Evolutionary conservation across 495 filamentous ascomycete species (phyloP).

Genomic region (Astrothelium subdiscretum): DNA sequence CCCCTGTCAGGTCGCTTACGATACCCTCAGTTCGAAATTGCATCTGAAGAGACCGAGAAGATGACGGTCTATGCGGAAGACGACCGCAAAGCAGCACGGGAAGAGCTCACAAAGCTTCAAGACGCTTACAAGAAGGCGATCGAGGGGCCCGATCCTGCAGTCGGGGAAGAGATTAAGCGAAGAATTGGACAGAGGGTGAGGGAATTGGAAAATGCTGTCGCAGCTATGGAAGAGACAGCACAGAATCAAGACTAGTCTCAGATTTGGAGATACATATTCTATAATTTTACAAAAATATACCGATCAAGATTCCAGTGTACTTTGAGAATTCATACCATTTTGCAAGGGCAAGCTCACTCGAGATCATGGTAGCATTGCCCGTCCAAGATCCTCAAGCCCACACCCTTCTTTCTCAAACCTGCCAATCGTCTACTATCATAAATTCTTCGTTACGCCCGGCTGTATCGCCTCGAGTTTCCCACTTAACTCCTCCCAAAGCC

Average conservation of each 20-base stretch:
- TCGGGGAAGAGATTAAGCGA: constrained; percentile 39
- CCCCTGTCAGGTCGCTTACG: neutral
- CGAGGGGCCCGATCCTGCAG: constrained; percentile 20
- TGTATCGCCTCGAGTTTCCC: constrained; percentile 22
- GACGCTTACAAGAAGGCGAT: constrained; percentile 34
- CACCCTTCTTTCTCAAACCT: too few relatives aligned
- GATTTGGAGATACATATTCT: neutral
- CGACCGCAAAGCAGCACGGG: constrained; percentile 40
- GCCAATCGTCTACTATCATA: too few relatives aligned
- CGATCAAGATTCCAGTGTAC: too few relatives aligned
- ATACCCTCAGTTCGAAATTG: constrained; percentile 38
- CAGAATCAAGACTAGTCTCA: constrained; percentile 18
- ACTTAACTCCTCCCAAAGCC: constrained; percentile 22
- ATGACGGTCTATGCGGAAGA: constrained; percentile 41
- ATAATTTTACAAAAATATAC: too few relatives aligned
- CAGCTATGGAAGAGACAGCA: constrained; percentile 37
- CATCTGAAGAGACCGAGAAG: constrained; percentile 43
- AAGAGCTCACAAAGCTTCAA: constrained; percentile 39
- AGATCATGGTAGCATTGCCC: too few relatives aligned
- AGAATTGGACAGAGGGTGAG: constrained; percentile 39
- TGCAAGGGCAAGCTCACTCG: too few relatives aligned
- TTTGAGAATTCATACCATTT: too few relatives aligned
- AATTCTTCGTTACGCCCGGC: constrained; percentile 16
- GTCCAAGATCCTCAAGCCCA: too few relatives aligned
- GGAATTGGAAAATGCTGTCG: constrained; percentile 42